Evolutionary conservation across 2,329 filamentous ascomycete species (phyloP), one percentile per base, ranked within the genome.

Genomic region (Capronia americana): DNA sequence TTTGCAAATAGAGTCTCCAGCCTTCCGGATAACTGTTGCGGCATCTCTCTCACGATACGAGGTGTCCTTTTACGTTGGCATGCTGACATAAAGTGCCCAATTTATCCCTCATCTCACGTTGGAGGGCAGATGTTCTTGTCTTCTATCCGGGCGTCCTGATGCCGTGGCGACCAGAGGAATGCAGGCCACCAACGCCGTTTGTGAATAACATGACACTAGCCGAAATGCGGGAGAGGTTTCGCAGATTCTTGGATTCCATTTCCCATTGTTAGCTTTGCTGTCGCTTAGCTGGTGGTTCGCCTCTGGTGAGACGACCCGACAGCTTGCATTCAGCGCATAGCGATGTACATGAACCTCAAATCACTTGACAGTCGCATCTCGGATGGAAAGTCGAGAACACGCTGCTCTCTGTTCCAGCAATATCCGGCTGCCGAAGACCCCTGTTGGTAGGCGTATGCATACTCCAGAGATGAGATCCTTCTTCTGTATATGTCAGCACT

Each of bases 401-500:
- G 17, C 38, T 3, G 17, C 38, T 44, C 30, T 44, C 38, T 1
- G 8, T 8, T n/a, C 5, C 17, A 44, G 17, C 38, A n/a, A 20
- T 50, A 20, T 50, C 34, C 38, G 38, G 57, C 11, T 41, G 26
- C 57, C 34, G 44, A 23, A 24, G 48, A 14, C 6, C 48, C 20
- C 26, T 53, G 48, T 53, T 12, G 17, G 5, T 44, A 20, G 38
- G 38, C 48, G 48, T 53, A 53, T 12, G 20, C 26, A 28, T 28
- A 3, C 32, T 28, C 23, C n/a, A n/a, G 23, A 48, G n/a, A 23
- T 46, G 59, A 55, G 48, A 60, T 59, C 48, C 28, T 26, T 46
- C 44, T 48, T n/a, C 53, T 26, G 17, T 50, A n/a, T 6, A 44
- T 46, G 63, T 65, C 30, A 55, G 56, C 55, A 63, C 56, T 50